These are phyloP conservation scores for Cladobotryum mycophilum DNA, from an alignment of 2,329 filamentous ascomycete genomes.

Conservation along the genomic window DNA sequence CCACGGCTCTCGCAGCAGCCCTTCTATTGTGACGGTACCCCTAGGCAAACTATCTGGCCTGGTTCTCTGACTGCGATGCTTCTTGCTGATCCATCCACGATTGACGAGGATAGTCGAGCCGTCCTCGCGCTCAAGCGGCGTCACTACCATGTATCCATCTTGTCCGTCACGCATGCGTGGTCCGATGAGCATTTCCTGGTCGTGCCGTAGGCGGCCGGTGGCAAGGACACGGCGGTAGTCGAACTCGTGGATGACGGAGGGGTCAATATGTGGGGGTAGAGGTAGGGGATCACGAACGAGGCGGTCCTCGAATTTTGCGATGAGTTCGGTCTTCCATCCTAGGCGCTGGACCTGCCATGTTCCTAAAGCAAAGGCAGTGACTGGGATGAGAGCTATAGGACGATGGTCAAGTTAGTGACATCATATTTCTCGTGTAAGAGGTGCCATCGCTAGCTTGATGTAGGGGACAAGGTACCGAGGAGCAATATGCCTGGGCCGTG, in stretches of 20 bases:
- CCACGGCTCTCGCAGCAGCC: slow-evolving; percentile 80
- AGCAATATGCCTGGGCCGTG: slow-evolving; percentile 79
- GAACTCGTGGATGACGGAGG: slow-evolving; percentile 76
- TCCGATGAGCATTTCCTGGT: slow-evolving; percentile 93
- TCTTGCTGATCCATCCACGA: slow-evolving; percentile 85
- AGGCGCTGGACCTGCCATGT: slow-evolving; percentile 94
- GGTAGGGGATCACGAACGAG: slow-evolving; percentile 80
- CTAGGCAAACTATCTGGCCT: slow-evolving; percentile 59
- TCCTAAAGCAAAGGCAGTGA: slow-evolving; percentile 84
- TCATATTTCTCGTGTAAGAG: too few species aligned
- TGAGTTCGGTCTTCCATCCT: slow-evolving; percentile 86
- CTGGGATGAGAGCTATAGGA: slow-evolving; percentile 66
- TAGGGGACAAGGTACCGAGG: slow-evolving; percentile 46
- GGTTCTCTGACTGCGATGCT: slow-evolving; percentile 58
- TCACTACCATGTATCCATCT: slow-evolving; percentile 86
- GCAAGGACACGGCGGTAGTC: slow-evolving; percentile 83
- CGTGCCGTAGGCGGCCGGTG: slow-evolving; percentile 69
- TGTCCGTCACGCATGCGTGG: slow-evolving; percentile 83
- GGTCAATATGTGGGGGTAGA: slow-evolving; percentile 76
- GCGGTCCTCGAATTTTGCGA: slow-evolving; percentile 88
- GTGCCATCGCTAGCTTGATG: too few species aligned
- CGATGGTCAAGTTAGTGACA: not conserved
- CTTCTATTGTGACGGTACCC: slow-evolving; percentile 73
- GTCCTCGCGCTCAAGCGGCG: slow-evolving; percentile 70
- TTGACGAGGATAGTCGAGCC: slow-evolving; percentile 76